Evolutionary conservation across 495 filamentous ascomycete species (phyloP).

Genomic region (Hypoxylon subgilvum): DNA sequence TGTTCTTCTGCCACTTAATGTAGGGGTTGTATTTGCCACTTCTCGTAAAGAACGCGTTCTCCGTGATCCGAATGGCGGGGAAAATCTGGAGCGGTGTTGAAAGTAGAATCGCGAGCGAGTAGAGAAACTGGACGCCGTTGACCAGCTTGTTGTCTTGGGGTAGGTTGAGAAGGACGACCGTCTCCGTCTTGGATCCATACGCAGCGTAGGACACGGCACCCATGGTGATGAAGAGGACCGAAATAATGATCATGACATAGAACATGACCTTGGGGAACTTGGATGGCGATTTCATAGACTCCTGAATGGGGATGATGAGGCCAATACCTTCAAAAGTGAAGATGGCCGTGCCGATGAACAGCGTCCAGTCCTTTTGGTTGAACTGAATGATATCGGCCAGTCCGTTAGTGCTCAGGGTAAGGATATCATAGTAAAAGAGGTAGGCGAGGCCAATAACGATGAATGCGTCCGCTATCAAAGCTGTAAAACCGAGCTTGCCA

Average conservation of each 20-base stretch:
- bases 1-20: conserved; percentile 99
- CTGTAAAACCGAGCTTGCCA: conserved; percentile 88
- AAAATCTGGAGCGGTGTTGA: conserved; percentile 96
- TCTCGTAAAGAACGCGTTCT: conserved; percentile 67
- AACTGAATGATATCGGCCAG: conserved; percentile 83
- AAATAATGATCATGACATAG: conserved; percentile 92
- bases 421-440: conserved; percentile 92
- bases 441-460: conserved; percentile 91
- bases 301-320: conserved; percentile 98
- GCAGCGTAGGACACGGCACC: conserved; percentile 95
- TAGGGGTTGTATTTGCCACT: conserved; percentile 94
- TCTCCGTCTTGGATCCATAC: conserved; percentile 92
- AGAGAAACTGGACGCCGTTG: conserved; percentile 93
- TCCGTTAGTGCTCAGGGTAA: conserved; percentile 79
- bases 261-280: conserved; percentile 88
- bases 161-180: conserved; percentile 92
- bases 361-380: conserved; percentile 87
- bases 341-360: conserved; percentile 97
- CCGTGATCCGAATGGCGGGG: conserved; percentile 85
- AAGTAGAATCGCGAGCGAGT: conserved; percentile 90
- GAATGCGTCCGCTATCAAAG: conserved; percentile 89
- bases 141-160: conserved; percentile 96
- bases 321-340: conserved; percentile 99
- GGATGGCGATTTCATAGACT: conserved; percentile 86
- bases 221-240: conserved; percentile 85